Base-by-base conservation (phyloP, 2,329 filamentous ascomycete genomes). In the Microsporum ferrugineum region DNA sequence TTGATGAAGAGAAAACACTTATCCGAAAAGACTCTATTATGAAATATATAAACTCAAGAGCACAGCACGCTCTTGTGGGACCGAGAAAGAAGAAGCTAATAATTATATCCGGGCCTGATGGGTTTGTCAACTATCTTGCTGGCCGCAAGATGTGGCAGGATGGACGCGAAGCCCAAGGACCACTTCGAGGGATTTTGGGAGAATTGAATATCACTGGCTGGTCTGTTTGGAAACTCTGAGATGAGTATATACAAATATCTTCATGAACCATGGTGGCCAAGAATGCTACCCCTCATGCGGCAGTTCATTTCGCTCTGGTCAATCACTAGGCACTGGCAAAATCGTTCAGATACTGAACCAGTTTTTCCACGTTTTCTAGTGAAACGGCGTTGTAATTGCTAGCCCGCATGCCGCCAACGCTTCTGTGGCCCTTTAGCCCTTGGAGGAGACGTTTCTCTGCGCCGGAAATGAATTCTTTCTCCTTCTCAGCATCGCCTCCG, bases 311-410 rank as follows among this genome's bases (percentile, higher is more conserved):
- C 12, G 12, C 33, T 31, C 10, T 57, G 14, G 10, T n/a, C 29
- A 38, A 36, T n/a, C 17, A 38, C 43, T 60, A 60, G 23, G 27
- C 62, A 45, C 56, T 60, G 29, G 82, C 82, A 73, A 80, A 86
- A 27, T 84, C 81, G 60, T 82, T 75, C 59, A 80, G 68, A 64
- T 76, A 79, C 23, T 66, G 66, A 17, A 68, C 71, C 64, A 77
- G 63, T 61, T 74, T 78, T 66, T 78, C 71, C 7, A 77, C 76
- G 56, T 73, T 76, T 57, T 73, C 72, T 61, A 77, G 61, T 0
- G 87, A 74, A 47, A 96, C 86, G 1, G 89, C 88, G 75, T 96
- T 96, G 77, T 96, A 97, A 72, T 94, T 96, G 73, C 84, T 88
- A 23, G 87, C 87, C 12, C 92, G 83, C 63, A 96, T 91, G 33